Percentiles rank a stretch among this genome's conserved stretches.
These are phyloP conservation scores for Grifola frondosa DNA, from an alignment of 1,284 basidiomycete genomes.

Conservation along the genomic window DNA sequence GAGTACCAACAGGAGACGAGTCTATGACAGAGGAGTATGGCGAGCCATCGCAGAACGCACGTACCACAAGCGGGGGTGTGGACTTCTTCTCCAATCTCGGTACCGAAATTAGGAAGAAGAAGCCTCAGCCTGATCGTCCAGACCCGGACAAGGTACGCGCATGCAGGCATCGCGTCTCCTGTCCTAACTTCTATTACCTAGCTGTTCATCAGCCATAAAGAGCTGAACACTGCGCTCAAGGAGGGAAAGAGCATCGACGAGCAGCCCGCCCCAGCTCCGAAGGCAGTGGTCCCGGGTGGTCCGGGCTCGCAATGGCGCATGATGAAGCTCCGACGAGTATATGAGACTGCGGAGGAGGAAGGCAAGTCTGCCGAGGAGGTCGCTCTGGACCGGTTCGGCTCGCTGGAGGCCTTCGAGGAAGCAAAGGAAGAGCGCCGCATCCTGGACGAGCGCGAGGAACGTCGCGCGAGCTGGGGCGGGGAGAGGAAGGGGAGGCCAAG, in stretches of 20 bases:
- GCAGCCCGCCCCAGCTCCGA: constrained; percentile 50
- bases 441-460: constrained; percentile 77
- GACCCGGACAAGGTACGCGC: constrained; percentile 68
- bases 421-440: constrained; percentile 83
- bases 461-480: constrained; percentile 34
- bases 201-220: constrained; percentile 66
- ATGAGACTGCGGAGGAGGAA: constrained; percentile 89
- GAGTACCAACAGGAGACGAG: constrained; percentile 40
- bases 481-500: constrained; percentile 26
- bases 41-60: constrained; percentile 48
- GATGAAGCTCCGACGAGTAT: constrained; percentile 91
- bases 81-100: constrained; percentile 90
- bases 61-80: constrained; percentile 52
- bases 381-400: constrained; percentile 86
- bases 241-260: constrained; percentile 59
- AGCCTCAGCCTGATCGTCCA: constrained; percentile 59
- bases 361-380: constrained; percentile 75
- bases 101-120: constrained; percentile 65
- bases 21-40: constrained; percentile 73
- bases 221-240: constrained; percentile 79
- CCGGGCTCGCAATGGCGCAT: constrained; percentile 96
- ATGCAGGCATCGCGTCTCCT: no score
- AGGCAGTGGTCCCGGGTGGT: constrained; percentile 72
- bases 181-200: constrained; percentile 28
- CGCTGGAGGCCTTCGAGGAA: constrained; percentile 83